These are phyloP conservation scores for Phytophthora pini DNA, from an alignment of 352 stramenopile species.

Conservation along the genomic window DNA sequence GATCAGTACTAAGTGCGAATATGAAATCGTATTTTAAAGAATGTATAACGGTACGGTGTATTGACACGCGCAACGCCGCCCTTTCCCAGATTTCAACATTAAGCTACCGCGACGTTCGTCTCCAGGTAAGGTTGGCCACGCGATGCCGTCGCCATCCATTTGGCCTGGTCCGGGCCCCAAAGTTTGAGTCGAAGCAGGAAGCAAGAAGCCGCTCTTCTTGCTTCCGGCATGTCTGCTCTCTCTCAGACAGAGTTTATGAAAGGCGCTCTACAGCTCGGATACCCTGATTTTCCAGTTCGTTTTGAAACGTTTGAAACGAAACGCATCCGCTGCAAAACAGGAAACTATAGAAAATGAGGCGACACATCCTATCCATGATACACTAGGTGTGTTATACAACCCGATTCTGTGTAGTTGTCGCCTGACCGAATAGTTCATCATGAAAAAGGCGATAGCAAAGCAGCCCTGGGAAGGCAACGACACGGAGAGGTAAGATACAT, in stretches of 20 bases:
- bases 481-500: slow-evolving; percentile 36
- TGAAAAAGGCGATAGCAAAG: too few species aligned
- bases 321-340: too few species aligned
- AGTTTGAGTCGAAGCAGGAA: too few species aligned
- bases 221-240: neutral
- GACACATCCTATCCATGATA: too few species aligned
- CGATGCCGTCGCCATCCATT: neutral
- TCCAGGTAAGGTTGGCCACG: neutral
- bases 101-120: neutral
- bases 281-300: too few species aligned
- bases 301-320: too few species aligned
- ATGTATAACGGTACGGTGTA: slow-evolving; percentile 1
- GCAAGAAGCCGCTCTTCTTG: neutral
- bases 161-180: neutral
- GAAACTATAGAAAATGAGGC: neutral
- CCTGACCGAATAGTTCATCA: too few species aligned
- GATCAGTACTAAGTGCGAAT: slow-evolving; percentile 2
- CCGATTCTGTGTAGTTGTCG: too few species aligned
- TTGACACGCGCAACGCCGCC: slow-evolving; percentile 6
- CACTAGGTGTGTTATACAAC: too few species aligned
- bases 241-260: neutral
- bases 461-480: too few species aligned
- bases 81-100: slow-evolving; percentile 12
- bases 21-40: slow-evolving; percentile 11
- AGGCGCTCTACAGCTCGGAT: too few species aligned